Evolutionary conservation across 2,329 filamentous ascomycete genomes (phyloP), one percentile per base, ranked within the genome.

Genomic region (Neofusicoccum umdonicola): DNA sequence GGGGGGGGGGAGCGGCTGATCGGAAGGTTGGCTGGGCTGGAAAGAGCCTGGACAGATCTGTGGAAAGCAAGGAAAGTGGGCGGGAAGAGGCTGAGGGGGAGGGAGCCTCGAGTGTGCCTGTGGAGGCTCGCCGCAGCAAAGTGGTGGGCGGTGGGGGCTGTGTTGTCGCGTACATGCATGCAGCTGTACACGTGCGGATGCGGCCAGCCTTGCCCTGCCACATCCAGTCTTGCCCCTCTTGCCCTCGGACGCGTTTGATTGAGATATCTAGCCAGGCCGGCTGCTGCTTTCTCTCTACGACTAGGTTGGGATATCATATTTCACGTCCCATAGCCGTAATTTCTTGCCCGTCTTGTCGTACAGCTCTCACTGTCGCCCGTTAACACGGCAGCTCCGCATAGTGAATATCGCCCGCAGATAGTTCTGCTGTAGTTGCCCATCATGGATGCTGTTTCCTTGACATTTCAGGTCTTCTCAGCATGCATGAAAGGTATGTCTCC

Each of bases 381-480:
- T 31, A 5, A 31, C 27, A 31, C 27, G 27, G 4, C 27, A 31
- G 27, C 27, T 31, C 27, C 27, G 5, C 27, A 31, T 7, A 31
- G 27, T 31, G 27, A 31, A 31, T 5, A 7, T 31, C 27, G 2
- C 27, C 12, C 12, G 9, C 22, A 15, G 22, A 12, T 11, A 15
- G 22, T 22, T 50, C 4, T 8, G 47, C 5, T 8, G 47, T 6
- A 22, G 4, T 11, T 13, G 9, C 4, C 22, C 22, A 34, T 7
- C 42, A 60, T 60, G 56, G 56, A 60, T 35, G 68, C 67, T 9
- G 69, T 76, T n/a, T 74, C 73, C 0, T 67, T 77, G 62, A 72
- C 72, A 39, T 77, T 76, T 44, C 74, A 76, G 58, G 73, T 72
- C 22, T 77, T 77, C 58, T 72, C 74, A 67, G 75, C 74, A 73